Evolutionary conservation across 108 stramenopile species (phyloP), one percentile per base, ranked within the genome.

Genomic region (Nannochloropsis granulata): DNA sequence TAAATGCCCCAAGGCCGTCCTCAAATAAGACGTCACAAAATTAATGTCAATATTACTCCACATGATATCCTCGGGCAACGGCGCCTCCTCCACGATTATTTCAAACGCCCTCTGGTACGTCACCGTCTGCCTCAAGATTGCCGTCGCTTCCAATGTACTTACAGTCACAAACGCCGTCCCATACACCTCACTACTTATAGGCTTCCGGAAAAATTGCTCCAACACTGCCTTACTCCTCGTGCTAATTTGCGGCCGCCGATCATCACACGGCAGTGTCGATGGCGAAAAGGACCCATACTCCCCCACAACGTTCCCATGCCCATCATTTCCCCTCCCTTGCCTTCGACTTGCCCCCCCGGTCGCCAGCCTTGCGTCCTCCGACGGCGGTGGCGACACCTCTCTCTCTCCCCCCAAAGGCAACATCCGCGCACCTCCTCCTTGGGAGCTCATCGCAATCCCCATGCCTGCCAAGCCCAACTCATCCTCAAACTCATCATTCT

Each of bases 91-190:
- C 43, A 84, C 25, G 11, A 79, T 78, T 19, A 84, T 26, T 13
- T 44, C 25, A 23, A 71, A 71, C 16, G 84, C 84, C 44, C 44
- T 19, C 44, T 81, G 79, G 46, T 12, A 79, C 21, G 78, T 71
- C 24, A 84, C 25, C 25, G 79, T 79, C 79, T 84, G 84, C 79
- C 43, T 21, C 23, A 79, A 71, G 16, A 25, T 81, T 3, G 84
- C 79, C 81, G 84, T 79, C 19, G 84, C 79, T 43, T 25, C 79
- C 19, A 84, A 80, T n/a, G 84, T 84, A 16, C 44, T 43, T n/a
- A 84, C 78, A 25, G 84, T 84, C 81, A 84, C 84, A 80, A 84
- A 84, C 14, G 81, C 84, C 80, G 25, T 83, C 82, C 24, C 45
- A 23, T 83, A 24, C 44, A 24, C 43, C 42, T 81, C 42, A 19